phyloP scores from a whole-genome alignment of 202 grass and related monocot genomes.

The Alloteropsis angusta region DNA sequence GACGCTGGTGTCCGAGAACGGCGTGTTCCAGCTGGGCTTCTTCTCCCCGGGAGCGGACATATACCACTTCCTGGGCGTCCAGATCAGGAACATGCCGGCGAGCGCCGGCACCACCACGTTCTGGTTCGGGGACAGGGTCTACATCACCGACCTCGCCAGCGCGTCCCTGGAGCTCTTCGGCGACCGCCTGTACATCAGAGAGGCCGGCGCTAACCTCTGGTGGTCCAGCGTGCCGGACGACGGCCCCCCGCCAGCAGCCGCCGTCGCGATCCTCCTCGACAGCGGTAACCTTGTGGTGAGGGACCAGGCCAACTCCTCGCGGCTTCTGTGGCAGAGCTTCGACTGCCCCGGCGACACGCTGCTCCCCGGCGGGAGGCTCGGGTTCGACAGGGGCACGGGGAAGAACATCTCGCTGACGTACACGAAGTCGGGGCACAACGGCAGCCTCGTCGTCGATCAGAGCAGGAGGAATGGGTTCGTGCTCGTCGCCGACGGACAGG shows the following conservation, averaged over 20 bases:
- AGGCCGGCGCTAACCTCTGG: neutral
- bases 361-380: neutral
- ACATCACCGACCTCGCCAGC: neutral
- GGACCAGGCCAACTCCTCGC: neutral
- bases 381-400: neutral
- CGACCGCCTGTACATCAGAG: neutral
- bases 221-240: neutral
- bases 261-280: neutral
- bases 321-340: conserved; percentile 5
- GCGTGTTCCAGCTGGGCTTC: conserved; percentile 11
- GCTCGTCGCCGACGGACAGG: neutral
- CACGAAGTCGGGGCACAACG: neutral
- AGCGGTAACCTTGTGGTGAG: neutral
- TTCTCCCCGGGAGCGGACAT: neutral
- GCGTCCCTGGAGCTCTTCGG: neutral
- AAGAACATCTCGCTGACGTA: neutral
- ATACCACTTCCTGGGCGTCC: neutral
- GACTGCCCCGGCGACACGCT: conserved; percentile 4
- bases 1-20: neutral
- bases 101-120: neutral
- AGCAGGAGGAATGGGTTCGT: conserved; percentile 1
- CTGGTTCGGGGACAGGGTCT: neutral
- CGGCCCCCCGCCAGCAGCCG: neutral
- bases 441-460: neutral
- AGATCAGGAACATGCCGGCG: neutral